Evolutionary conservation across 1,139 yeast genomes (phyloP).

Genomic region (Pichiaceae sp.): DNA sequence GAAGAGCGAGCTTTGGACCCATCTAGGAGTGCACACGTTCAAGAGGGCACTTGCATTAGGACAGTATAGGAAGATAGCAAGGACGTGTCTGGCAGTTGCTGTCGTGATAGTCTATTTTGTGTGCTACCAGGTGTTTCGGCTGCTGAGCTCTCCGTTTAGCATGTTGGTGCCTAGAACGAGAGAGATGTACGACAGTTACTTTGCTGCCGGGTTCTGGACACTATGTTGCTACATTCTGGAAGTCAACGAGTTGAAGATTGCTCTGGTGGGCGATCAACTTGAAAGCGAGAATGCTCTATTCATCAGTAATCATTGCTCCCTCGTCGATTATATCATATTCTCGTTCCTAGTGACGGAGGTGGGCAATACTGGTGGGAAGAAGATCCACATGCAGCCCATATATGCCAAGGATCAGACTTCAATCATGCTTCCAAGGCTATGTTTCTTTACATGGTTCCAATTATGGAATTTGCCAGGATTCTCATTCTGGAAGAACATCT

Average conservation of each 20-base stretch:
- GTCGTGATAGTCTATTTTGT: constrained; percentile 13
- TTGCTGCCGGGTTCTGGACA: constrained; percentile 22
- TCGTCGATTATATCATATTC: constrained; percentile 45
- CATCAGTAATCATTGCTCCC: constrained; percentile 46
- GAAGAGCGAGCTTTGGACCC: constrained; percentile 14
- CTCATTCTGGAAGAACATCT: constrained; percentile 32
- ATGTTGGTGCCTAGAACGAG: constrained; percentile 15
- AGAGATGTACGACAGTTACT: constrained; percentile 11
- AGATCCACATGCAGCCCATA: constrained; percentile 4
- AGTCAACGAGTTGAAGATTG: constrained; percentile 30
- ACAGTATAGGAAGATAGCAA: constrained; percentile 7
- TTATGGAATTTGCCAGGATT: constrained; percentile 50
- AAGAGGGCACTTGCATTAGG: constrained; percentile 5
- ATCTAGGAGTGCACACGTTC: constrained; percentile 16
- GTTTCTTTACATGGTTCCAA: constrained; percentile 54
- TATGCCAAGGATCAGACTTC: constrained; percentile 19
- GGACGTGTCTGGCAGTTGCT: constrained; percentile 13
- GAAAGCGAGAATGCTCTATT: constrained; percentile 39
- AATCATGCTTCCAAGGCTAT: constrained; percentile 32
- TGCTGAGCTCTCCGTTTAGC: constrained; percentile 10
- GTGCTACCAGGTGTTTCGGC: constrained; percentile 10
- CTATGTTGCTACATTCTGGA: constrained; percentile 22
- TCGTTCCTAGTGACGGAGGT: constrained; percentile 31
- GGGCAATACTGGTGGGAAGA: constrained; percentile 2
- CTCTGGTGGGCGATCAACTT: constrained; percentile 35